Conservation (phyloP, 2,329 filamentous ascomycete genomes). For the Botryotinia convoluta region DNA sequence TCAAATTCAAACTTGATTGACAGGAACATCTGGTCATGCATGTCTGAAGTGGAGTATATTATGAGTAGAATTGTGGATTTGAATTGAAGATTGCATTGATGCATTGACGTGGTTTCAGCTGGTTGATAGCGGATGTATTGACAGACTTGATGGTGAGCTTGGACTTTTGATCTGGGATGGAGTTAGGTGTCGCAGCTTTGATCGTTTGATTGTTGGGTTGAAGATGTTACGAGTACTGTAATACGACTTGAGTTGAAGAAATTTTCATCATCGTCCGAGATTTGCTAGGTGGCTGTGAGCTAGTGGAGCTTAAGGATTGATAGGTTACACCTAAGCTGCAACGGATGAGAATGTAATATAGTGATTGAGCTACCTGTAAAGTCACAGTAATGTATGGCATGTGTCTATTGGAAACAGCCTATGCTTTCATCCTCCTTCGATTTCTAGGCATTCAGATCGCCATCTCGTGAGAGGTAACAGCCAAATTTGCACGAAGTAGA, state of each 20-base stretch:
- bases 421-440: background rate
- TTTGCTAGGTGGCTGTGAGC: background rate
- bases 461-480: background rate
- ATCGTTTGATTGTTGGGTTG: background rate
- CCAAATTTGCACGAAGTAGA: background rate
- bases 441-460: background rate
- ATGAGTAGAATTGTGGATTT: background rate
- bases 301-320: background rate
- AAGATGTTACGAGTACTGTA: background rate
- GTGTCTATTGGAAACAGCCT: background rate
- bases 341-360: background rate
- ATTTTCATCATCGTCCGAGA: background rate
- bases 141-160: background rate
- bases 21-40: background rate
- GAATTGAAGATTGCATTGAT: background rate
- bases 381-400: background rate
- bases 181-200: background rate
- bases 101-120: conserved; percentile 6
- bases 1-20: background rate
- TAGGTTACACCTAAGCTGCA: background rate
- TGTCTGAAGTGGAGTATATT: background rate
- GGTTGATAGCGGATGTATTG: background rate
- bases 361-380: background rate
- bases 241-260: background rate
- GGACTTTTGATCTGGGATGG: background rate